Evolutionary conservation across 768 basidiomycete species (phyloP).

Genomic region (Pilatotrama ljubarskyi): DNA sequence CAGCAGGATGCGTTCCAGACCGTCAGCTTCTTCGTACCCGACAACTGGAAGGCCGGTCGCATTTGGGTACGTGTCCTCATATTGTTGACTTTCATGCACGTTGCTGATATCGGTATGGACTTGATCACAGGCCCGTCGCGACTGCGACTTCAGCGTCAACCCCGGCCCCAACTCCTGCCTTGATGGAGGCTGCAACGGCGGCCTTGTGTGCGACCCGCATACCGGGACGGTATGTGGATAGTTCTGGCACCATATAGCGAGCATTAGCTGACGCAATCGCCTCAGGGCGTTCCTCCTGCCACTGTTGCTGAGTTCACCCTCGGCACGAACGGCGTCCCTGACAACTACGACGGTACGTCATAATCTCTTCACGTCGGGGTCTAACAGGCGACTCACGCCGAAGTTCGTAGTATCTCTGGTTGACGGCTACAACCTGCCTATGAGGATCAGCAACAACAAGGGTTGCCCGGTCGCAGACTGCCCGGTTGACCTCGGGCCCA

Average conservation of each 20-base stretch:
- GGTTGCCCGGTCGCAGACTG: constrained; percentile 38
- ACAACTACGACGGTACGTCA: constrained; percentile 37
- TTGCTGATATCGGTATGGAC: not conserved
- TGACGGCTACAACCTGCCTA: constrained; percentile 37
- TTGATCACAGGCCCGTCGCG: constrained; percentile 34
- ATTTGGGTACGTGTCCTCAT: constrained; percentile 34
- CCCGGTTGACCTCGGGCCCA: constrained; percentile 38
- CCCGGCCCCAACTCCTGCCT: constrained; percentile 33
- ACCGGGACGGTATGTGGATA: constrained; percentile 37
- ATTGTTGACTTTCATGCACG: not conserved
- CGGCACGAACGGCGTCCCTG: constrained; percentile 22
- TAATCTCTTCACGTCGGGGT: not conserved
- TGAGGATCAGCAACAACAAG: constrained; percentile 34
- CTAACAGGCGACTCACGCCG: not conserved
- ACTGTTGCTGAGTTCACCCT: constrained; percentile 41
- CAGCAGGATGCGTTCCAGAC: constrained; percentile 25
- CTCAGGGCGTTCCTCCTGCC: constrained; percentile 37
- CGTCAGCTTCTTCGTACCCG: constrained; percentile 36
- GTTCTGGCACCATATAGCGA: not conserved
- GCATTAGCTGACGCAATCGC: not conserved
- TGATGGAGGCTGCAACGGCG: constrained; percentile 44
- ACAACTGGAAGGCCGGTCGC: constrained; percentile 41
- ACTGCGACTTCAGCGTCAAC: constrained; percentile 37
- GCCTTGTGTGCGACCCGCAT: constrained; percentile 37
- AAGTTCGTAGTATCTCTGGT: constrained; percentile 30